Evolutionary conservation across 1,284 basidiomycete genomes (phyloP).

Genomic region (Polyporus tsugae): DNA sequence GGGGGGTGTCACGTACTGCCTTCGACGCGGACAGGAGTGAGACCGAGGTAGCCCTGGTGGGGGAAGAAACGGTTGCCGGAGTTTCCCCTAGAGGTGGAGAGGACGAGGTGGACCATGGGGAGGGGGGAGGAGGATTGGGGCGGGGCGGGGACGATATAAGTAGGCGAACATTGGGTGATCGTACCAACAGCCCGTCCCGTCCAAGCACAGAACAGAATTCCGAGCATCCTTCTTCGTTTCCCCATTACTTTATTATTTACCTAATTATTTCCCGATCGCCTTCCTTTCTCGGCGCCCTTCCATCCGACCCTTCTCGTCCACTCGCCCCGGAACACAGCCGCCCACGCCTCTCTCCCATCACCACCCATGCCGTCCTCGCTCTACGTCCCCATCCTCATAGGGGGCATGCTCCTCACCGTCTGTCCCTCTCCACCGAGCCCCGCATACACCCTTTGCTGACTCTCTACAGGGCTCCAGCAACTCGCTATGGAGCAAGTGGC

Average conservation of each 20-base stretch:
- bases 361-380: constrained; percentile 44
- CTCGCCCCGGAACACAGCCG: constrained; percentile 6
- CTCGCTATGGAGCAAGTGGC: constrained; percentile 84
- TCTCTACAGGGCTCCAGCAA: constrained; percentile 73
- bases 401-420: constrained; percentile 85
- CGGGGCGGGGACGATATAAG: constrained; percentile 34
- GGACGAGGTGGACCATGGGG: constrained; percentile 69
- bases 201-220: constrained; percentile 29
- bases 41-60: constrained; percentile 77
- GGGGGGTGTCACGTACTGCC: constrained; percentile 59
- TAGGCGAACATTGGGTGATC: constrained; percentile 39
- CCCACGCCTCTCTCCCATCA: constrained; percentile 24
- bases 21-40: constrained; percentile 80
- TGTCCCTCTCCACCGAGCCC: background rate
- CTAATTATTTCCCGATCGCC: constrained; percentile 22
- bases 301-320: constrained; percentile 5
- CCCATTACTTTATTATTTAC: constrained; percentile 25
- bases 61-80: constrained; percentile 77
- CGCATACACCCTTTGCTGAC: constrained; percentile 24
- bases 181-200: constrained; percentile 28
- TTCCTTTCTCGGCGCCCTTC: constrained; percentile 22
- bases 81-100: constrained; percentile 69
- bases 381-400: constrained; percentile 63
- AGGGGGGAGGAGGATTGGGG: constrained; percentile 32
- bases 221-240: constrained; percentile 24